Percentiles rank a stretch among this genome's conserved stretches.
Evolutionary conservation across 2,329 filamentous ascomycete genomes (phyloP).

Genomic region (Arachnopeziza araneosa): DNA sequence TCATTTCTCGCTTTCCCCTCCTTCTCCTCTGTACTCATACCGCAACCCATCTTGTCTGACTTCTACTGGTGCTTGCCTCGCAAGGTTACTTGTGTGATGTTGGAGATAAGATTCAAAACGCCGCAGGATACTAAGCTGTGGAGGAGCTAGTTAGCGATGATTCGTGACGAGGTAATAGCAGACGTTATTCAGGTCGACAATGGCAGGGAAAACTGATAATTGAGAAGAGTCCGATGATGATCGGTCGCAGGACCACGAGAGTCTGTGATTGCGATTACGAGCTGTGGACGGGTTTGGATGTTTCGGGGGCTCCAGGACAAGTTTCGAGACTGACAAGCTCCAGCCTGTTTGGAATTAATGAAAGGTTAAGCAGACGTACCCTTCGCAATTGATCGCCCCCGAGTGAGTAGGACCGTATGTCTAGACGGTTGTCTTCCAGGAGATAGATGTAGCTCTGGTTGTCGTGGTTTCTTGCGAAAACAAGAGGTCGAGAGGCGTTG

Average conservation of each 20-base stretch:
- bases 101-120: neutral
- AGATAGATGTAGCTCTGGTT: neutral
- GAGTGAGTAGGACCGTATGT: neutral
- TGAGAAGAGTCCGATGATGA: neutral
- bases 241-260: neutral
- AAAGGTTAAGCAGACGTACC: neutral
- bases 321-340: neutral
- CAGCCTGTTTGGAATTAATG: neutral
- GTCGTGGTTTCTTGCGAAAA: neutral
- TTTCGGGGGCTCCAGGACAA: neutral
- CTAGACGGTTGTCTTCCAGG: neutral
- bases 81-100: neutral
- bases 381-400: neutral
- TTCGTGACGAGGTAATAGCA: neutral
- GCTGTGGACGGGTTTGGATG: neutral
- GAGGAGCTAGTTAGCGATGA: neutral
- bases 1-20: constrained; percentile 99
- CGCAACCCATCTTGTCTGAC: constrained; percentile 87
- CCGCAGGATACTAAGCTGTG: neutral
- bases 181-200: neutral
- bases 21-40: constrained; percentile 99
- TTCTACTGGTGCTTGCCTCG: neutral
- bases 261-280: neutral
- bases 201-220: neutral
- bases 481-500: neutral